phyloP scores from a whole-genome alignment of 805 yeast species.

The Candida hungchunana region DNA sequence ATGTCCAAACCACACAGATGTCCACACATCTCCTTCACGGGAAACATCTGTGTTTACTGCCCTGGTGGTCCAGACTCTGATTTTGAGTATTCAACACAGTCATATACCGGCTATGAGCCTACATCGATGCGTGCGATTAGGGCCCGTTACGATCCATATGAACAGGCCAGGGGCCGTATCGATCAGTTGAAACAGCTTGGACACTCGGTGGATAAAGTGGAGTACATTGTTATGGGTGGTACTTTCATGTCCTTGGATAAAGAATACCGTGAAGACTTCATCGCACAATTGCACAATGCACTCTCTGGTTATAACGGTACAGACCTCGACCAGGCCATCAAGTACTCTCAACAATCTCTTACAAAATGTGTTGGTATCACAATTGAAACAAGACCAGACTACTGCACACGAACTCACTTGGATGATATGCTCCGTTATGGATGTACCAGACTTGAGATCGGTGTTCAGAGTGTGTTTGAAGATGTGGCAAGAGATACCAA shows the following conservation, averaged over 20 bases:
- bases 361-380: constrained; percentile 99
- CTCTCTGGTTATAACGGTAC: constrained; percentile 87
- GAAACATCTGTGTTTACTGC: constrained; percentile 96
- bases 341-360: constrained; percentile 85
- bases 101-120: constrained; percentile 98
- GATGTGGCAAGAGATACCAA: constrained; percentile 98
- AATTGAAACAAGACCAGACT: constrained; percentile 97
- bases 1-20: constrained; percentile 99
- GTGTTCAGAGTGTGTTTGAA: constrained; percentile 95
- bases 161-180: constrained; percentile 95
- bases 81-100: constrained; percentile 96
- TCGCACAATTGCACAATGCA: constrained; percentile 89
- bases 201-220: constrained; percentile 95
- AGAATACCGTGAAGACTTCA: constrained; percentile 86
- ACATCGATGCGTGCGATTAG: constrained; percentile 99
- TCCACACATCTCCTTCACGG: constrained; percentile 98
- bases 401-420: constrained; percentile 92
- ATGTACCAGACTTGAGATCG: constrained; percentile 93
- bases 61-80: constrained; percentile 99
- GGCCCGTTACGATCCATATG: constrained; percentile 97
- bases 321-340: constrained; percentile 85
- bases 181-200: constrained; percentile 95
- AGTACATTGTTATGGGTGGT: constrained; percentile 98
- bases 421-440: constrained; percentile 96
- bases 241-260: constrained; percentile 94